A percentile compares a stretch with the other conserved stretches of the same genome.
phyloP scores from a whole-genome alignment of 148 eudicot species.

The Gaultheria prostrata region DNA sequence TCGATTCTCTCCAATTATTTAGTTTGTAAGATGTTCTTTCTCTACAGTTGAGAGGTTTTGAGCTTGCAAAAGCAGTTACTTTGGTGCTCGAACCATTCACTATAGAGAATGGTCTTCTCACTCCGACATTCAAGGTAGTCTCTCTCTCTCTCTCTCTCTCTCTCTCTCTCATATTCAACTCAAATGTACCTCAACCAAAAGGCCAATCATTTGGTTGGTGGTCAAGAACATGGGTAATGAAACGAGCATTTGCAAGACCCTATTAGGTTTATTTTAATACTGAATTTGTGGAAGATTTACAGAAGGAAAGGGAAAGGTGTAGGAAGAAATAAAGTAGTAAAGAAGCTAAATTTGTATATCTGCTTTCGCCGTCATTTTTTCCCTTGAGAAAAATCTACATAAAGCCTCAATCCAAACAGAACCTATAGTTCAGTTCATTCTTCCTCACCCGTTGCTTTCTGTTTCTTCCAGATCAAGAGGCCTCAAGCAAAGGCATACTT shows the following conservation, averaged over 20 bases:
- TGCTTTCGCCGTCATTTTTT: not conserved
- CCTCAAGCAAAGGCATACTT: conserved; percentile 82
- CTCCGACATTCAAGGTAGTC: conserved; percentile 83
- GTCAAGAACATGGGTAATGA: conserved; percentile 2
- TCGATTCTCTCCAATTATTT: not conserved
- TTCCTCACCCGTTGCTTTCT: conserved; percentile 8
- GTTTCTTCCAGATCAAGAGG: conserved; percentile 54
- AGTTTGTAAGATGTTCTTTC: not conserved
- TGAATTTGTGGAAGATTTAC: not conserved
- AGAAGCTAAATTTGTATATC: not conserved
- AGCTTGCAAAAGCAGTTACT: conserved; percentile 79
- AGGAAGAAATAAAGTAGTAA: not conserved
- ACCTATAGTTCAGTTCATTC: not conserved
- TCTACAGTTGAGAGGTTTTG: conserved; percentile 79
- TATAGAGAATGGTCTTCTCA: conserved; percentile 78
- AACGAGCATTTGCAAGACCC: not conserved
- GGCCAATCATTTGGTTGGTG: not conserved
- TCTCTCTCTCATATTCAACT: not conserved
- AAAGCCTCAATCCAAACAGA: not conserved
- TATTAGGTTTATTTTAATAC: not conserved
- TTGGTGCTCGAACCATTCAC: conserved; percentile 86
- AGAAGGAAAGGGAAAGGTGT: not conserved
- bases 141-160: not conserved
- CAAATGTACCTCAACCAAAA: not conserved
- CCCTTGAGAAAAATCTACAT: not conserved